Percentiles rank a stretch among this genome's conserved stretches.
These are phyloP conservation scores for Xylariaceae sp. DNA, from an alignment of 2,329 filamentous ascomycete species.

Conservation along the genomic window DNA sequence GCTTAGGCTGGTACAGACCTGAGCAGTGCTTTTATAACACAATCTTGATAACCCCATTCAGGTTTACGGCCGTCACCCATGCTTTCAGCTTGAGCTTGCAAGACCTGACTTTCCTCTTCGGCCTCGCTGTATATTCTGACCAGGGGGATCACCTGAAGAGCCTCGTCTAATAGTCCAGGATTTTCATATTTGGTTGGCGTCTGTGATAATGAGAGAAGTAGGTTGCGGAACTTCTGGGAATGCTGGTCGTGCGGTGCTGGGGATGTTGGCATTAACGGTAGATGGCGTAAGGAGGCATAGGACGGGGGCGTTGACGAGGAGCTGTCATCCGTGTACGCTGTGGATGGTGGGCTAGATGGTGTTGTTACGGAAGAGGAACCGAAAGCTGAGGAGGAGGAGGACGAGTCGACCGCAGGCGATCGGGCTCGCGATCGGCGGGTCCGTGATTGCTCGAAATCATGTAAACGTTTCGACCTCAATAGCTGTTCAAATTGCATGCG, in stretches of 20 bases:
- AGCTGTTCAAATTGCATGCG: constrained; percentile 82
- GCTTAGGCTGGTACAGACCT: constrained; percentile 51
- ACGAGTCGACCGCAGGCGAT: constrained; percentile 53
- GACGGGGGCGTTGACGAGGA: constrained; percentile 46
- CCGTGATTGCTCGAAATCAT: constrained; percentile 65
- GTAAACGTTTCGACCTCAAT: constrained; percentile 80
- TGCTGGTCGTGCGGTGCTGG: constrained; percentile 62
- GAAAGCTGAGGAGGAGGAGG: constrained; percentile 48
- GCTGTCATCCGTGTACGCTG: constrained; percentile 33
- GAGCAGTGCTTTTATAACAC: constrained; percentile 81
- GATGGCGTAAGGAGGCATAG: constrained; percentile 58
- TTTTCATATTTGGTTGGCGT: constrained; percentile 96
- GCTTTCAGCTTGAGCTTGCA: constrained; percentile 82
- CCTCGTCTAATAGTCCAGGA: constrained; percentile 88
- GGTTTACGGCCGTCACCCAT: constrained; percentile 75
- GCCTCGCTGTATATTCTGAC: constrained; percentile 91
- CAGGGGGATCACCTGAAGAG: constrained; percentile 77
- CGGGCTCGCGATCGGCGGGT: constrained; percentile 55
- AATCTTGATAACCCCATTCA: constrained; percentile 97
- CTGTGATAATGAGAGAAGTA: constrained; percentile 78
- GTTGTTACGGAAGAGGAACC: constrained; percentile 37
- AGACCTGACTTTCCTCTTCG: constrained; percentile 85
- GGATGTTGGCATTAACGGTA: constrained; percentile 68
- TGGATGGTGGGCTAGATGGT: constrained; percentile 43
- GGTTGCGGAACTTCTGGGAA: constrained; percentile 72